Percentiles rank a stretch among this genome's conserved stretches.
Evolutionary conservation across 192 early-diverging fungal species (phyloP).

Genomic region (Podila minutissima): DNA sequence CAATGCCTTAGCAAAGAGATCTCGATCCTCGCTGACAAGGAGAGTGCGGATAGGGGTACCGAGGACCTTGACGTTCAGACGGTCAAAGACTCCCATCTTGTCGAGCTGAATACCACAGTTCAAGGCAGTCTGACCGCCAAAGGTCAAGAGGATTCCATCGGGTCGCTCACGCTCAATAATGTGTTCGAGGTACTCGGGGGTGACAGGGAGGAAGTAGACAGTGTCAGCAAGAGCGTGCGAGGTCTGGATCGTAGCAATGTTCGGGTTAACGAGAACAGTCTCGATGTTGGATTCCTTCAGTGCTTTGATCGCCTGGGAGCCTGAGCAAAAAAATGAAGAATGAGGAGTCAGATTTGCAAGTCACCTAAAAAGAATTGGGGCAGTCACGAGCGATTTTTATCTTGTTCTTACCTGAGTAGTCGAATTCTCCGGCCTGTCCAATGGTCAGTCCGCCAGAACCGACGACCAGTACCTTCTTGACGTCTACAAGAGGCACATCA

Average conservation of each 20-base stretch:
- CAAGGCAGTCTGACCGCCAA: constrained; percentile 96
- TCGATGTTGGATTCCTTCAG: constrained; percentile 90
- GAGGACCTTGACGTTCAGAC: constrained; percentile 88
- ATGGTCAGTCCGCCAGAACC: constrained; percentile 96
- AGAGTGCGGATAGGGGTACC: constrained; percentile 96
- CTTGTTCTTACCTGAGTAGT: constrained; percentile 88
- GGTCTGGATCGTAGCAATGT: constrained; percentile 99
- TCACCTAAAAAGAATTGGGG: neutral
- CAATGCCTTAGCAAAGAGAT: constrained; percentile 93
- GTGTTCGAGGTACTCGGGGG: constrained; percentile 89
- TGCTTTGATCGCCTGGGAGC: constrained; percentile 98
- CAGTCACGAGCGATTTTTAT: constrained; percentile 9
- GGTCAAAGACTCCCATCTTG: constrained; percentile 81
- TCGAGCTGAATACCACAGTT: constrained; percentile 95
- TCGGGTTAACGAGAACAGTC: constrained; percentile 98
- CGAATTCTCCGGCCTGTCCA: constrained; percentile 99
- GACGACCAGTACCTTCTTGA: constrained; percentile 91
- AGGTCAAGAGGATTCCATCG: constrained; percentile 95
- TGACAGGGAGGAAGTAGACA: constrained; percentile 97
- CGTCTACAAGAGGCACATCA: constrained; percentile 60
- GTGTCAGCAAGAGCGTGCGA: constrained; percentile 90
- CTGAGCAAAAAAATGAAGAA: constrained; percentile 39
- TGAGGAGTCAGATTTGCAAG: constrained; percentile 1
- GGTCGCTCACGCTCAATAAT: constrained; percentile 95
- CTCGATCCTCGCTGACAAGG: constrained; percentile 92